phyloP scores from a whole-genome alignment of 768 basidiomycete genomes.

The Tephrocybe sp. region DNA sequence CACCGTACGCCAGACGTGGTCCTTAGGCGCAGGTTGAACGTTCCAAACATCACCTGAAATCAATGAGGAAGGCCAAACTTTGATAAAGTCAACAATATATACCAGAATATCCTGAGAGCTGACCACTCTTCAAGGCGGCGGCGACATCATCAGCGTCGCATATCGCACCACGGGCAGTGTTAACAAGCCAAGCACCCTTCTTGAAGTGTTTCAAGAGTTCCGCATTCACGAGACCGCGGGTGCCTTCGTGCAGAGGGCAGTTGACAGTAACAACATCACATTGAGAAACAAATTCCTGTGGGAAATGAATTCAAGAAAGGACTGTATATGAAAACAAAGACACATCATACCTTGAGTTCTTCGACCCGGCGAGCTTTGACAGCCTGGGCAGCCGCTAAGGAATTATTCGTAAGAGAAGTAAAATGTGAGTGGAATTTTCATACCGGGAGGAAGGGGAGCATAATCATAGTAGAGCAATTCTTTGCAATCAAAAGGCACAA shows the following conservation, averaged over 20 bases:
- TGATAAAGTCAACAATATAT: not conserved
- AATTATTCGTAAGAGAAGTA: not conserved
- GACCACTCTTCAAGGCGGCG: conserved; percentile 73
- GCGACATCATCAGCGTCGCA: conserved; percentile 83
- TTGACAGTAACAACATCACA: conserved; percentile 88
- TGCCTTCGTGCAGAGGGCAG: conserved; percentile 85
- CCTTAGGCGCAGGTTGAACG: conserved; percentile 82
- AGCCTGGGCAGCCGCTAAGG: conserved; percentile 59
- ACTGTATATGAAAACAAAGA: not conserved
- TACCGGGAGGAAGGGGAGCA: conserved; percentile 64
- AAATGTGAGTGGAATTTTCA: conserved; percentile 3
- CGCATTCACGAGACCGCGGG: conserved; percentile 75
- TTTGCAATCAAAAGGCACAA: conserved; percentile 84
- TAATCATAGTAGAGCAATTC: conserved; percentile 93
- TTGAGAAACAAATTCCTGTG: conserved; percentile 34
- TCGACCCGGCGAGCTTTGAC: conserved; percentile 75
- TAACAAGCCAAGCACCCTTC: conserved; percentile 90
- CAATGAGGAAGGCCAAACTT: not conserved
- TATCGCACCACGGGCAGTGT: conserved; percentile 92
- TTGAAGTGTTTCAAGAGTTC: conserved; percentile 88
- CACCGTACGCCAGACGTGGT: conserved; percentile 84
- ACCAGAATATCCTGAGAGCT: conserved; percentile 61
- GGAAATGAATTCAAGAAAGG: not conserved
- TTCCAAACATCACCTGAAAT: conserved; percentile 73
- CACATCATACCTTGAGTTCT: conserved; percentile 63